Conservation (phyloP, 2,329 filamentous ascomycete genomes). For the Elsinoe fawcettii region DNA sequence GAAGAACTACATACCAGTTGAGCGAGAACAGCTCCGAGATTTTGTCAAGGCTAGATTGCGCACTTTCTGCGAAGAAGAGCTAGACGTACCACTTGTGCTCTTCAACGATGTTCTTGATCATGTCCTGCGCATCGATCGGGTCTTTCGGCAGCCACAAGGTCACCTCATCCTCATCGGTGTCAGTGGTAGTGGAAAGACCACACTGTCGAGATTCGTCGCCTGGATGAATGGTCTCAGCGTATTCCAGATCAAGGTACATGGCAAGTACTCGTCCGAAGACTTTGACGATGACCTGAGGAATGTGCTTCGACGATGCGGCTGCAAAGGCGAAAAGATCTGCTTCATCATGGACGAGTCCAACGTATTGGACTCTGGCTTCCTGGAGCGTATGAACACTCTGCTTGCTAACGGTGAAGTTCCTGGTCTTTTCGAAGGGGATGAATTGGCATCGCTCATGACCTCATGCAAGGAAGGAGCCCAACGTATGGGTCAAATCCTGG, state of each 20-base stretch:
- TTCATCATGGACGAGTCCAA: conserved; percentile 99
- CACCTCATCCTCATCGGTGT: conserved; percentile 98
- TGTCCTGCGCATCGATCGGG: conserved; percentile 93
- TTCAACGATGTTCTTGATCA: conserved; percentile 99
- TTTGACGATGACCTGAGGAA: conserved; percentile 96
- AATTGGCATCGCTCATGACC: conserved; percentile 97
- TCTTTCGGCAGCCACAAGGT: conserved; percentile 96
- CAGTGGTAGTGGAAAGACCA: conserved; percentile 97
- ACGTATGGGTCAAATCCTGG: conserved; percentile 84
- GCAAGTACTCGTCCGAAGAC: conserved; percentile 95
- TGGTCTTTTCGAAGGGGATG: conserved; percentile 97
- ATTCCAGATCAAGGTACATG: conserved; percentile 99
- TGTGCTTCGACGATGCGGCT: conserved; percentile 86
- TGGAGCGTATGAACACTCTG: conserved; percentile 98
- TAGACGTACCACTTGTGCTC: conserved; percentile 95
- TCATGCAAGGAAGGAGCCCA: conserved; percentile 98
- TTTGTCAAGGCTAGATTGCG: conserved; percentile 95
- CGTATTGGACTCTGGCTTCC: conserved; percentile 94
- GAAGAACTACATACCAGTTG: conserved; percentile 95
- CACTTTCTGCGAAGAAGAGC: conserved; percentile 99
- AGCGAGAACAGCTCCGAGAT: conserved; percentile 87
- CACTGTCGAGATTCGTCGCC: conserved; percentile 90
- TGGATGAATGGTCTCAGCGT: conserved; percentile 99
- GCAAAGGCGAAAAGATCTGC: conserved; percentile 98
- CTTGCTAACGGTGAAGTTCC: conserved; percentile 99